A percentile compares a stretch with the other conserved stretches of the same genome.
Conservation (phyloP, 148 eudicot species). For the Nepenthes mirabilis region DNA sequence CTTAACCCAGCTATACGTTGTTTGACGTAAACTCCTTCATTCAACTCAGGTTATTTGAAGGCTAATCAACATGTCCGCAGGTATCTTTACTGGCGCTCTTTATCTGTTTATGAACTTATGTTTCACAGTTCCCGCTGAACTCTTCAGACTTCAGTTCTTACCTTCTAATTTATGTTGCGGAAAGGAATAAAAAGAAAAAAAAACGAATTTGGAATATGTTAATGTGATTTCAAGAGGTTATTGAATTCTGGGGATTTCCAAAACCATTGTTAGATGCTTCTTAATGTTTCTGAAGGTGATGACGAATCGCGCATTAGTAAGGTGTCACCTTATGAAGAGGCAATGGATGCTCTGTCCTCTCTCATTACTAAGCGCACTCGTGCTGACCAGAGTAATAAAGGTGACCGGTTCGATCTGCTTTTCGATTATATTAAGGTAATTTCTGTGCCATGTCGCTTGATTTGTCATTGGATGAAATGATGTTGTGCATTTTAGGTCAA, state of each 20-base stretch:
- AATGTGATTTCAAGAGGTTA: too few relatives aligned
- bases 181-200: too few relatives aligned
- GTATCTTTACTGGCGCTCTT: too few relatives aligned
- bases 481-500: background rate
- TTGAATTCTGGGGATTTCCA: background rate
- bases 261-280: background rate
- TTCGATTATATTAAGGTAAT: constrained; percentile 68
- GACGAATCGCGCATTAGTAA: constrained; percentile 16
- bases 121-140: too few relatives aligned
- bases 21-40: too few relatives aligned
- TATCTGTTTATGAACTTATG: too few relatives aligned
- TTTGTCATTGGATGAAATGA: background rate
- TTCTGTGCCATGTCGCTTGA: background rate
- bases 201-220: too few relatives aligned
- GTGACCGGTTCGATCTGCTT: constrained; percentile 56
- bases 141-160: too few relatives aligned
- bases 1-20: too few relatives aligned
- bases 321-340: constrained; percentile 53
- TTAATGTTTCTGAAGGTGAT: constrained; percentile 12
- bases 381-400: constrained; percentile 60
- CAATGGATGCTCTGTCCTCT: constrained; percentile 72
- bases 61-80: too few relatives aligned
- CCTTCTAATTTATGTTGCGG: too few relatives aligned
- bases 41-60: too few relatives aligned
- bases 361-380: constrained; percentile 74